phyloP scores from a whole-genome alignment of 495 filamentous ascomycete genomes.

The Pseudomonodictys pantanalensis region DNA sequence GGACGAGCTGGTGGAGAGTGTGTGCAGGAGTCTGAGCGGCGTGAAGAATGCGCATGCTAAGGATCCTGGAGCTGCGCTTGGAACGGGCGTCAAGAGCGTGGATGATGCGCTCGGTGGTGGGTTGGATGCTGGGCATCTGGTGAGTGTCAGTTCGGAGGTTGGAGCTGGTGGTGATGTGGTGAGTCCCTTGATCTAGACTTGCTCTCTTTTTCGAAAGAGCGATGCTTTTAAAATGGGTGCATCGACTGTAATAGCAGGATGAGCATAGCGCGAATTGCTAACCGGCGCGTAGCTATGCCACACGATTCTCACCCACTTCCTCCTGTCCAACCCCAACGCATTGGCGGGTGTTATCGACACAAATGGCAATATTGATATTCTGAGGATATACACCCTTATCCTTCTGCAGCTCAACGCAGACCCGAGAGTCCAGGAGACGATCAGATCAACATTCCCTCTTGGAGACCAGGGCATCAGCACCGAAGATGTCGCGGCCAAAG shows the following conservation, averaged over 20 bases:
- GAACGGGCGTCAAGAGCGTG: slow-evolving; percentile 25
- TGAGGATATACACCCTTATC: slow-evolving; percentile 24
- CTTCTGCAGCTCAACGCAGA: slow-evolving; percentile 12
- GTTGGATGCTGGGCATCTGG: slow-evolving; percentile 18
- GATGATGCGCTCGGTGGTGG: slow-evolving; percentile 36
- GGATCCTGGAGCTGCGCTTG: not conserved
- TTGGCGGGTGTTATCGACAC: slow-evolving; percentile 39
- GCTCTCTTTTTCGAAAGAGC: not conserved
- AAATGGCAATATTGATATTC: slow-evolving; percentile 34
- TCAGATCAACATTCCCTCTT: not conserved
- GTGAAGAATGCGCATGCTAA: not conserved
- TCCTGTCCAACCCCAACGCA: slow-evolving; percentile 21
- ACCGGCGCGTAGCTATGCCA: slow-evolving; percentile 17
- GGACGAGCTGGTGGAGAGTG: not conserved
- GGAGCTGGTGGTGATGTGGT: slow-evolving; percentile 25
- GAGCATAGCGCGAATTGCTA: not conserved
- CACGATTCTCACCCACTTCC: slow-evolving; percentile 26
- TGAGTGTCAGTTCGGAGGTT: slow-evolving; percentile 24
- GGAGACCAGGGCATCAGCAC: not conserved
- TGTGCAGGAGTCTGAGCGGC: not conserved
- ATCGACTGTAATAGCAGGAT: not conserved
- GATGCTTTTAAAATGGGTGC: too few relatives aligned
- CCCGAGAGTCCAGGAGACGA: not conserved
- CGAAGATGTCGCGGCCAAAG: slow-evolving; percentile 28
- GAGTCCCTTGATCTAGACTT: not conserved